Conservation (phyloP, 1,284 basidiomycete genomes). For the Puccinia hordei region DNA sequence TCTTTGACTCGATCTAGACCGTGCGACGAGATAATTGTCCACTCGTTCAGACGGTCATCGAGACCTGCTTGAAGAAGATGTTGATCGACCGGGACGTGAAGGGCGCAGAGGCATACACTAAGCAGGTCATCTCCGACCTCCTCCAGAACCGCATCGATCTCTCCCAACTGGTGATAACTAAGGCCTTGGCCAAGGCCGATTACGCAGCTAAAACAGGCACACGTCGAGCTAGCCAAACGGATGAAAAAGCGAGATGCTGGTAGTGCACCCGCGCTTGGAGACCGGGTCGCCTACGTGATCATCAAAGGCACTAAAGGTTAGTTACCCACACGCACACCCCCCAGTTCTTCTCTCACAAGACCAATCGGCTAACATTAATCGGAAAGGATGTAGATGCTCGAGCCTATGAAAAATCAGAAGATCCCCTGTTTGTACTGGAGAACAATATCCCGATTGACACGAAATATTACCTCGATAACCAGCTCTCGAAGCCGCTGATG, state of each 20-base stretch:
- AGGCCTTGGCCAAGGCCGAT: conserved; percentile 85
- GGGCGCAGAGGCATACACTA: conserved; percentile 89
- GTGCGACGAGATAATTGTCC: conserved; percentile 94
- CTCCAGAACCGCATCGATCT: conserved; percentile 94
- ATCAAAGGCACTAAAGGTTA: conserved; percentile 88
- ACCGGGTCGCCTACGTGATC: conserved; percentile 96
- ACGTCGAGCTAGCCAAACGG: conserved; percentile 86
- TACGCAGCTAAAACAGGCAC: conserved; percentile 89
- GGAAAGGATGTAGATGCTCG: conserved; percentile 70
- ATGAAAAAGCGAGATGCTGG: conserved; percentile 94
- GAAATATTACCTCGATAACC: conserved; percentile 93
- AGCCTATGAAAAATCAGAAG: conserved; percentile 97
- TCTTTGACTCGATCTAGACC: conserved; percentile 66
- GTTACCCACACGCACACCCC: not conserved
- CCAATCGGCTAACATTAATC: not conserved
- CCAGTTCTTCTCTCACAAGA: no score
- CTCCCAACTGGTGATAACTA: conserved; percentile 96
- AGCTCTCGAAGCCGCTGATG: conserved; percentile 90
- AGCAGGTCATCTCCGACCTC: conserved; percentile 86
- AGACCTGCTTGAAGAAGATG: conserved; percentile 95
- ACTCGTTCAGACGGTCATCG: conserved; percentile 90
- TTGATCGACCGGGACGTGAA: conserved; percentile 88
- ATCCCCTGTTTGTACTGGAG: conserved; percentile 90
- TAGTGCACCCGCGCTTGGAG: conserved; percentile 80
- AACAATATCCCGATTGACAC: conserved; percentile 96